Conservation (phyloP, 108 stramenopile species). For the Pseudonitzschia delicatissima region DNA sequence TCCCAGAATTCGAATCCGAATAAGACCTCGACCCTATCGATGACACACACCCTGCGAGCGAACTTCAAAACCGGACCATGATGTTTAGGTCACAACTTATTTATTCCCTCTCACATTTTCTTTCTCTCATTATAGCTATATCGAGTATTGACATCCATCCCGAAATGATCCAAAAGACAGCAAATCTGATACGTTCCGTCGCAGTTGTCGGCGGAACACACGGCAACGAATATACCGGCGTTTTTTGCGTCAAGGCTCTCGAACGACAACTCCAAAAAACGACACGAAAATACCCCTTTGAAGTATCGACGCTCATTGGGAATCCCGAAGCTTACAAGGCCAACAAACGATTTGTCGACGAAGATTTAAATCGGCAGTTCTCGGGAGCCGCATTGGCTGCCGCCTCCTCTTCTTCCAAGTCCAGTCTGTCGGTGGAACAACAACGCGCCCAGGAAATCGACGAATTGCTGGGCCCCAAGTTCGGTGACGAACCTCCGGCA, state of each 20-base stretch:
- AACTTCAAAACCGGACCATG: too few species aligned
- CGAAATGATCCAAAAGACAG: neutral
- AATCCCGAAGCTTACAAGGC: conserved; percentile 71
- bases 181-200: conserved; percentile 27
- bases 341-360: conserved; percentile 76
- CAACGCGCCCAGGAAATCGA: conserved; percentile 69
- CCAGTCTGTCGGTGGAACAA: conserved; percentile 42
- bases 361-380: conserved; percentile 84
- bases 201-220: conserved; percentile 85
- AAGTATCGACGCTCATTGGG: conserved; percentile 55
- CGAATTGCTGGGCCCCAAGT: conserved; percentile 71
- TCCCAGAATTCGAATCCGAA: too few species aligned
- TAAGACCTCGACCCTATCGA: too few species aligned
- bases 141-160: conserved; percentile 2
- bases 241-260: conserved; percentile 68
- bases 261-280: conserved; percentile 15
- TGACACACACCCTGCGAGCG: too few species aligned
- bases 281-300: conserved; percentile 31
- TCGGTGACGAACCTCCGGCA: conserved; percentile 21
- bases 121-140: neutral
- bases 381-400: conserved; percentile 33
- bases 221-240: conserved; percentile 88
- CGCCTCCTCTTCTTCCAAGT: neutral
- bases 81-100: too few species aligned
- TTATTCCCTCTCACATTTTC: too few species aligned